Base-by-base conservation (phyloP, 2,329 filamentous ascomycete genomes). In the Uncinocarpus reesii region DNA sequence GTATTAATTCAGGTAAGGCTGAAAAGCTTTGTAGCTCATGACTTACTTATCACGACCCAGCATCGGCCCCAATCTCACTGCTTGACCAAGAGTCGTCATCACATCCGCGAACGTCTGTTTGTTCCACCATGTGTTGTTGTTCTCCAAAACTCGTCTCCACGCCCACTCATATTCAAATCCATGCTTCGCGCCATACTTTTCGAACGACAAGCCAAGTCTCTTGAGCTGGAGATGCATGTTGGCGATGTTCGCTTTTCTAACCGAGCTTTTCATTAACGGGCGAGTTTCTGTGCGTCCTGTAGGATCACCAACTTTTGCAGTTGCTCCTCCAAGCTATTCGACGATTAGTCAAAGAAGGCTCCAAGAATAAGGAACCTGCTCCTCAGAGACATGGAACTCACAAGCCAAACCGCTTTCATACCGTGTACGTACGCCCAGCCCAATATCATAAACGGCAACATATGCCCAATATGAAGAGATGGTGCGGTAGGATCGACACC, bases 41-140 rank as follows among this genome's bases (percentile, higher is more conserved):
- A 78, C 84, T 73, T 65, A 87, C 83, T 85, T 92, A 53, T 96
- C 90, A 58, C 87, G 81, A 45, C 81, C 80, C 51, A 98, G 74
- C 86, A 98, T 88, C 2, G 88, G 77, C 1, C 90, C 88, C 43
- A 98, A 69, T 50, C 90, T 76, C 62, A 87, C 79, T 38, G 80
- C 76, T 26, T 75, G 76, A 2, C 88, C 92, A 24, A 95, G 70
- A 49, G 81, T 75, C 60, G 78, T 77, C 56, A 93, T 71, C 44
- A 95, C 77, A 38, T 95, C 84, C 42, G 86, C 71, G 37, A 94
- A 72, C 1, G 80, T 74, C 36, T 86, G 67, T 32, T 76, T 78
- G 55, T 83, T 78, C 70, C 89, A 79, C 92, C 92, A 98, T 42
- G 74, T 73, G 54, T 80, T 83, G 65, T 98, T 98, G 68, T 95